phyloP scores from a whole-genome alignment of 2,329 filamentous ascomycete species.

The Apiospora marii region DNA sequence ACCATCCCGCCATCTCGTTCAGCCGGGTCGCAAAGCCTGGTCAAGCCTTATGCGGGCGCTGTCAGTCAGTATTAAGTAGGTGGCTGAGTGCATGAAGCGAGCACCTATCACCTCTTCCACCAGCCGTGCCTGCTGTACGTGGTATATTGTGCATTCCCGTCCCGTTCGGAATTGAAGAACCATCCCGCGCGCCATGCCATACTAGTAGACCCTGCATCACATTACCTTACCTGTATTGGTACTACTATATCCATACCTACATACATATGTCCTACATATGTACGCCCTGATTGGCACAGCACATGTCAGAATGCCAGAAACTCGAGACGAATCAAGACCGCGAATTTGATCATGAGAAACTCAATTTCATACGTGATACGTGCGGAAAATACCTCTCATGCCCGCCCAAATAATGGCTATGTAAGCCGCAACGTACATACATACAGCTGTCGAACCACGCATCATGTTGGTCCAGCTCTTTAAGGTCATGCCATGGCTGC shows the following conservation, averaged over 20 bases:
- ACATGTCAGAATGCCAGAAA: conserved; percentile 13
- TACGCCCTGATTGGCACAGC: background rate
- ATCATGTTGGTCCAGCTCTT: background rate
- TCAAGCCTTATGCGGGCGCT: background rate
- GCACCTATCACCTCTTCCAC: background rate
- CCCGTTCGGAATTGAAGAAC: conserved; percentile 15
- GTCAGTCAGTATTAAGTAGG: background rate
- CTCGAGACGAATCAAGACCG: conserved; percentile 4
- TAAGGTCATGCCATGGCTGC: background rate
- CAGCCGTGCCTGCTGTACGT: background rate
- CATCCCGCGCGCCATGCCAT: conserved; percentile 11
- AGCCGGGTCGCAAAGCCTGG: background rate
- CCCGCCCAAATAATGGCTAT: conserved; percentile 4
- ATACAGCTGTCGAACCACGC: conserved; percentile 7
- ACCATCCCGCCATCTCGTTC: background rate
- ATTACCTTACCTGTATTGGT: background rate
- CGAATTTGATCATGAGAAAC: background rate
- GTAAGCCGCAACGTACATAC: conserved; percentile 7
- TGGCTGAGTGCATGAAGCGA: background rate
- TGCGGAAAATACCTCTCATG: conserved; percentile 3
- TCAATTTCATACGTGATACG: conserved; percentile 21
- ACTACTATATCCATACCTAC: background rate
- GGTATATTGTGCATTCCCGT: conserved; percentile 17
- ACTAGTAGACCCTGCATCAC: conserved; percentile 5
- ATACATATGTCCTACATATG: background rate